A percentile compares a stretch with the other conserved stretches of the same genome.
Conservation (phyloP, 495 filamentous ascomycete species). For the Apiosordaria backusii region DNA sequence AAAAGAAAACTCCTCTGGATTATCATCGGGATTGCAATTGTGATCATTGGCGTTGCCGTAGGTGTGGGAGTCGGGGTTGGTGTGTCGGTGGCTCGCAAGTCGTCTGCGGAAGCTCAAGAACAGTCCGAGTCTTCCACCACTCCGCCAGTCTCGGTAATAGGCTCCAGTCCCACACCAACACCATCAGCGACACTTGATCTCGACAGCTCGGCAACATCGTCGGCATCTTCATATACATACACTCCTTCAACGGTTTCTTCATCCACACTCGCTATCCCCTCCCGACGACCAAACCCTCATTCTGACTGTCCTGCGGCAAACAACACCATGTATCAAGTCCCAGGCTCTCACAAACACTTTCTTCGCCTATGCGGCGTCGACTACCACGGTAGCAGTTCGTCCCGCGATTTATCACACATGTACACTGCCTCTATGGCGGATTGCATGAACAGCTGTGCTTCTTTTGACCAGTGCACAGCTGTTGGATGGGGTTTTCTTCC, state of each 20-base stretch:
- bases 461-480: constrained; percentile 38
- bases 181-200: constrained; percentile 2
- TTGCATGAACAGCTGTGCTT: constrained; percentile 46
- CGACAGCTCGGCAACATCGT: constrained; percentile 6
- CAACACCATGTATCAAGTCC: constrained; percentile 42
- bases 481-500: constrained; percentile 42
- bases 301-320: constrained; percentile 43
- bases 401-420: constrained; percentile 37
- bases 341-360: constrained; percentile 41
- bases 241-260: constrained; percentile 15
- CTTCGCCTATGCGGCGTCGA: constrained; percentile 45
- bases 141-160: background rate
- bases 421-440: constrained; percentile 39
- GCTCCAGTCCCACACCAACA: constrained; percentile 5
- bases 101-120: constrained; percentile 1
- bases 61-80: constrained; percentile 43
- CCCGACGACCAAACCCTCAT: constrained; percentile 19
- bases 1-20: constrained; percentile 33
- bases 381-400: constrained; percentile 34
- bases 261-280: constrained; percentile 10
- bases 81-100: constrained; percentile 32
- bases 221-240: constrained; percentile 7
- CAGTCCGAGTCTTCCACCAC: constrained; percentile 1
- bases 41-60: constrained; percentile 34
- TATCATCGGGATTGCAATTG: constrained; percentile 21